Evolutionary conservation across 805 yeast genomes (phyloP).

Genomic region (Dipodascus albidus): DNA sequence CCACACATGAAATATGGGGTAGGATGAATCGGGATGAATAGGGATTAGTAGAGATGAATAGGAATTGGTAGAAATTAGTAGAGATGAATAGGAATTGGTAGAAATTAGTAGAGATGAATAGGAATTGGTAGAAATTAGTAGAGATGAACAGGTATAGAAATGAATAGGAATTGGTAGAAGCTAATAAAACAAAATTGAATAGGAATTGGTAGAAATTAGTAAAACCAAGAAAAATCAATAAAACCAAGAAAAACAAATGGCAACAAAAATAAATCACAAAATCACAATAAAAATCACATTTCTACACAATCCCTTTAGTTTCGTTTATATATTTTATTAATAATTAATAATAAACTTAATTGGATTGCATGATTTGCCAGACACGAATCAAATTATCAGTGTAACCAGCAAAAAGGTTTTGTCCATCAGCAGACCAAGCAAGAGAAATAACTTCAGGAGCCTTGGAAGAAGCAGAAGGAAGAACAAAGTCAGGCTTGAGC

Average conservation of each 20-base stretch:
- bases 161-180: too few relatives aligned
- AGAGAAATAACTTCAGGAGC: slow-evolving; percentile 97
- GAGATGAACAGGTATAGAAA: too few relatives aligned
- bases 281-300: background rate
- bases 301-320: background rate
- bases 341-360: slow-evolving; percentile 8
- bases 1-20: slow-evolving; percentile 1
- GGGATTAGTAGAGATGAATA: too few relatives aligned
- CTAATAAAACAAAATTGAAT: too few relatives aligned
- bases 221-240: background rate
- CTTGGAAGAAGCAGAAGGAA: slow-evolving; percentile 72
- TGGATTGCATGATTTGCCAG: slow-evolving; percentile 93
- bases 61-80: too few relatives aligned
- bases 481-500: slow-evolving; percentile 95
- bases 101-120: too few relatives aligned
- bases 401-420: slow-evolving; percentile 99
- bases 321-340: background rate
- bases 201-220: too few relatives aligned
- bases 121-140: too few relatives aligned
- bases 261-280: too few relatives aligned
- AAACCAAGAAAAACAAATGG: too few relatives aligned
- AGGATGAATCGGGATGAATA: too few relatives aligned
- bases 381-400: slow-evolving; percentile 99
- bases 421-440: slow-evolving; percentile 99
- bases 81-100: too few relatives aligned